Percentiles rank a stretch among this genome's conserved stretches.
Conservation (phyloP, 177 flowering plant genomes). For the Vitis hybrid region DNA sequence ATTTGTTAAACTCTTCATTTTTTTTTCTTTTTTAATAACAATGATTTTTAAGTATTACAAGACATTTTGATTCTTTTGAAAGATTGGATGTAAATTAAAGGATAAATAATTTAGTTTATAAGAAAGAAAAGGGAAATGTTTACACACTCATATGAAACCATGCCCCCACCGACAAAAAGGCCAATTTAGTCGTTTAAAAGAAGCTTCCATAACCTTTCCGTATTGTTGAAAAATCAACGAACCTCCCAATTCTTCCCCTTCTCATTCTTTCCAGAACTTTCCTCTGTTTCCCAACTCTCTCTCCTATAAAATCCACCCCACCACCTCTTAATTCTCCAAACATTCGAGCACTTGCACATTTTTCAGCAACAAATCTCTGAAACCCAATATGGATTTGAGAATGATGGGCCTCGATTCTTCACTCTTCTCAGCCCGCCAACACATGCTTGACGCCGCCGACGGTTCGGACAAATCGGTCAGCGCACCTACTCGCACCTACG, state of each 20-base stretch:
- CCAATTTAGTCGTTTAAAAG: too few relatives aligned
- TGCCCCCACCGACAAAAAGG: too few relatives aligned
- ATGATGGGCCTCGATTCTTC: slow-evolving; percentile 22
- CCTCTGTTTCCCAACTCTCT: not conserved
- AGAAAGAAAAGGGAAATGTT: too few relatives aligned
- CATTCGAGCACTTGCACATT: too few relatives aligned
- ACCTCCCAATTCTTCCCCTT: not conserved
- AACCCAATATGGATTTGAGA: slow-evolving; percentile 21
- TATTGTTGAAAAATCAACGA: not conserved
- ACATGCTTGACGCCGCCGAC: slow-evolving; percentile 15
- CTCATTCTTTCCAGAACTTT: slow-evolving; percentile 10
- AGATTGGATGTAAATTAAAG: too few relatives aligned
- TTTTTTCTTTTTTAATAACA: too few relatives aligned
- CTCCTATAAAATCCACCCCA: not conserved
- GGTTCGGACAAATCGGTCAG: slow-evolving; percentile 1
- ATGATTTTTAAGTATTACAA: too few relatives aligned
- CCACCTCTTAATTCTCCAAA: not conserved
- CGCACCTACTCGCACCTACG: slow-evolving; percentile 22
- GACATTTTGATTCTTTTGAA: too few relatives aligned
- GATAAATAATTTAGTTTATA: too few relatives aligned
- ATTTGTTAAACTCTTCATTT: too few relatives aligned
- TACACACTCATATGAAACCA: too few relatives aligned
- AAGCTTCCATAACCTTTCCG: not conserved
- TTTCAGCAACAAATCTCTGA: too few relatives aligned
- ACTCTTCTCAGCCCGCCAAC: slow-evolving; percentile 19